Evolutionary conservation across 257 asterid genomes (phyloP), one percentile per base, ranked within the genome.

Genomic region (Solanum appendiculatum): DNA sequence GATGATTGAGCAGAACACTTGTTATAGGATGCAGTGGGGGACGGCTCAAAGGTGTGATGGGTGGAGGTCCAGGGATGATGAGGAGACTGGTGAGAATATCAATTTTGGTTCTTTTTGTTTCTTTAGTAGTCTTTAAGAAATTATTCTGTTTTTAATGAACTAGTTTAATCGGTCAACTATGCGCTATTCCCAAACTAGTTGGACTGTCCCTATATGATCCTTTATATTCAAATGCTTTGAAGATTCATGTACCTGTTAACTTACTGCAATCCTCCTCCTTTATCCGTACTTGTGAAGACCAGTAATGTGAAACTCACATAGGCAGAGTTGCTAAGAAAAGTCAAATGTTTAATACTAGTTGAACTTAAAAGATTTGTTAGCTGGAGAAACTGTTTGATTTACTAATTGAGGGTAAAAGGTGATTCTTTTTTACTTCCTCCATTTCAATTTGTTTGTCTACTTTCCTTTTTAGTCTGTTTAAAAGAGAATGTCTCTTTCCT

Each of bases 11-110:
- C 97, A 92, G 90, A 94, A 94, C 82, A 94, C 97, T 56, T 94
- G 98, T 90, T 94, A 94, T 74, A 92, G 98, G 88, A 94, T 94
- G 98, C 98, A 94, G 89, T 94, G 98, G 98, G 97, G 98, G 39
- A 90, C 95, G 3, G 92, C 98, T 1, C 98, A 94, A 88, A 84
- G 98, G 86, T 97, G 99, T 64, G 98, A 95, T 63, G 99, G 99
- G 27, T 94, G 98, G 98, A 93, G 75, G 69, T 95, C 99, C 13
- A 89, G 93, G 46, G 97, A 96, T 34, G 98, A 97, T 86, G 99
- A 95, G 89, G 99, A 97, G 88, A 94, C 98, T 58, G 98, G 99
- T 97, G 88, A 89, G 97, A 72, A 46, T 36, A 44, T 54, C 72
- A 63, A 1, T 94, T 92, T 88, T 84, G 95, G 82, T 93, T 94